phyloP scores from a whole-genome alignment of 805 yeast species.

The Pichia kluyveri region DNA sequence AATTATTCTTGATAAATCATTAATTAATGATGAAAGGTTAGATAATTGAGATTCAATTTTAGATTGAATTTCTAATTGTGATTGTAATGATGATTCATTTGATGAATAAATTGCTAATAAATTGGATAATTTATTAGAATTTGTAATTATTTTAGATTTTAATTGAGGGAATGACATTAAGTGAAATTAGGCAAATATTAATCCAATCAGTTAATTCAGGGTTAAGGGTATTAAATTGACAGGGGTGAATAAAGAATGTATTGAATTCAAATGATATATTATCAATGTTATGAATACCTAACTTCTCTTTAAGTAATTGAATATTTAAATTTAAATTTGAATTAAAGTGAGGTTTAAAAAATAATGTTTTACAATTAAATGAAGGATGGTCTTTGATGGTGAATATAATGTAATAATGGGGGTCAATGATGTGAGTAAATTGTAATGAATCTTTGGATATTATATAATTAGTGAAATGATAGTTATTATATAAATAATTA shows the following conservation, averaged over 20 bases:
- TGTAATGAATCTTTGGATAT: background rate
- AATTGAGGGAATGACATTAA: conserved; percentile 30
- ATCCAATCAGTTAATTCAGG: background rate
- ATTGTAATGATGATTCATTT: conserved; percentile 35
- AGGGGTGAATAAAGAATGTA: conserved; percentile 13
- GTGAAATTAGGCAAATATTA: background rate
- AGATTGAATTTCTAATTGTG: conserved; percentile 21
- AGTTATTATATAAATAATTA: background rate
- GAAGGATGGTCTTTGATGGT: background rate
- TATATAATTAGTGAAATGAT: background rate
- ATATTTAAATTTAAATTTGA: background rate
- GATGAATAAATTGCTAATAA: conserved; percentile 46
- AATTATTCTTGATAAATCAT: conserved; percentile 43
- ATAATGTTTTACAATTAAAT: background rate
- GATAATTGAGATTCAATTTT: conserved; percentile 44
- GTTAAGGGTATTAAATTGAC: conserved; percentile 3
- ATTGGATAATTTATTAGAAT: conserved; percentile 61
- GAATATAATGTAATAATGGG: background rate
- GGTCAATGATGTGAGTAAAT: background rate
- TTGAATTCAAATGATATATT: background rate
- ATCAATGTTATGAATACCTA: background rate
- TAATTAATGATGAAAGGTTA: conserved; percentile 43
- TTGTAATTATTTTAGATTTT: conserved; percentile 56
- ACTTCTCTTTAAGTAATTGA: background rate
- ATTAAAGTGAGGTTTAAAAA: background rate